A percentile compares a stretch with the other conserved stretches of the same genome.
phyloP scores from a whole-genome alignment of 108 stramenopile species.

The Pseudonitzschia multiseries region DNA sequence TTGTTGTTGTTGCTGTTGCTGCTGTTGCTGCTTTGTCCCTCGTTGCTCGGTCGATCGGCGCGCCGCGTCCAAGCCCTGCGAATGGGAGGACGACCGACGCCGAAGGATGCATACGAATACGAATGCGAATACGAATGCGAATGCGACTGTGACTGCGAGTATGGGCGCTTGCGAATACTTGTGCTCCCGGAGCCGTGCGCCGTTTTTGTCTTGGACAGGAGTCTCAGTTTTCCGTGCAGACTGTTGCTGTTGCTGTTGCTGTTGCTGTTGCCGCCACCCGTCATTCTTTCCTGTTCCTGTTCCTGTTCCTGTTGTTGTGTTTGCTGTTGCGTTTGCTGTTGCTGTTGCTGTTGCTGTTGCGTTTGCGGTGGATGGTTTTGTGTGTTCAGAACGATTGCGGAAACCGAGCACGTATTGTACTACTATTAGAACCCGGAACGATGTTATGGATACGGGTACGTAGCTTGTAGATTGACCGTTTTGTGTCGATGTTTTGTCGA shows the following conservation, averaged over 20 bases:
- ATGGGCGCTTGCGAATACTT: too few species aligned
- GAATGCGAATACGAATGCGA: too few species aligned
- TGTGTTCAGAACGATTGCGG: too few species aligned
- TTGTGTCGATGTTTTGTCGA: too few species aligned
- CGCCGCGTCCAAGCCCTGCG: not conserved
- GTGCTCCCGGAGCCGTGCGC: not conserved
- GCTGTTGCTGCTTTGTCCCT: not conserved
- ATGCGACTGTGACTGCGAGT: too few species aligned
- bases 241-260: not conserved
- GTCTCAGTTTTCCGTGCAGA: not conserved
- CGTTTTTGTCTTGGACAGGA: conserved; percentile 1
- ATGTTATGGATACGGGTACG: too few species aligned
- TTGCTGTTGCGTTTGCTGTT: too few species aligned
- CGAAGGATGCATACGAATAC: not conserved
- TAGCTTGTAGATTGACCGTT: too few species aligned
- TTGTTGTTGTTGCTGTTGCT: conserved; percentile 12
- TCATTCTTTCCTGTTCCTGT: not conserved
- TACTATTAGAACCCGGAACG: too few species aligned
- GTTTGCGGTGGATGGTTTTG: too few species aligned
- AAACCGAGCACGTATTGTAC: too few species aligned
- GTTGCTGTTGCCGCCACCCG: not conserved
- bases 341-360: too few species aligned
- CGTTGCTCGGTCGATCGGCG: not conserved
- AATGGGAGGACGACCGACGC: not conserved
- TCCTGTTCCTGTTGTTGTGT: not conserved